Evolutionary conservation across 495 filamentous ascomycete genomes (phyloP).

Genomic region (Lasiosphaeria hispida): DNA sequence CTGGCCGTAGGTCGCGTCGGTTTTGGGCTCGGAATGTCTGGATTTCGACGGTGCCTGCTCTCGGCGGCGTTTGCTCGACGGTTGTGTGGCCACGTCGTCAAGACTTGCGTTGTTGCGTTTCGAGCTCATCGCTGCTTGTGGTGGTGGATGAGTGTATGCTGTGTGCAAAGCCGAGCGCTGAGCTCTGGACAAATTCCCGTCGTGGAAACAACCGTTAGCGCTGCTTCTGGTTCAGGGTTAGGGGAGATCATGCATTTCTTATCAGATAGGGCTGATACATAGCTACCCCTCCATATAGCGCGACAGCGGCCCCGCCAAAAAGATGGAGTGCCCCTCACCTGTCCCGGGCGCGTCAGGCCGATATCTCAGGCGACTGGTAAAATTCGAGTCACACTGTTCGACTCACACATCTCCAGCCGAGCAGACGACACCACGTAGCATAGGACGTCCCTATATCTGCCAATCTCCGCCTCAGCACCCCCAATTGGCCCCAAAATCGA

Average conservation of each 20-base stretch:
- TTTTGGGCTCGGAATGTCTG: constrained; percentile 28
- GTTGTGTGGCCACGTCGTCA: background rate
- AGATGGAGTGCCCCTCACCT: constrained; percentile 22
- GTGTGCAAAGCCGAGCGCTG: background rate
- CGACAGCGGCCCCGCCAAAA: constrained; percentile 20
- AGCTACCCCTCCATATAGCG: background rate
- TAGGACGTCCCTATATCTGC: too few relatives aligned
- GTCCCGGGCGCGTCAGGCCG: constrained; percentile 16
- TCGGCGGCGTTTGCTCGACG: constrained; percentile 33
- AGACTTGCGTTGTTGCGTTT: constrained; percentile 28
- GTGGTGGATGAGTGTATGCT: background rate
- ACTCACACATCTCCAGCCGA: background rate
- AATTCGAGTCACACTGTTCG: constrained; percentile 12
- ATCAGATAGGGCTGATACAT: constrained; percentile 7
- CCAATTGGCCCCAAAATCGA: background rate
- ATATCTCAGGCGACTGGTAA: constrained; percentile 16
- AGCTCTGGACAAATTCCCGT: background rate
- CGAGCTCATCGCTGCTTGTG: constrained; percentile 22
- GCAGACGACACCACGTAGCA: background rate
- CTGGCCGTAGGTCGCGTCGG: constrained; percentile 71
- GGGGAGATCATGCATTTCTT: constrained; percentile 10
- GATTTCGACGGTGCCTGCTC: constrained; percentile 21
- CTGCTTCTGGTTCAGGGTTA: background rate
- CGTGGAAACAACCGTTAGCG: background rate
- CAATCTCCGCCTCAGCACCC: background rate